Evolutionary conservation across 2,329 filamentous ascomycete species (phyloP), one percentile per base, ranked within the genome.

Genomic region (Cladosporium halotolerans): DNA sequence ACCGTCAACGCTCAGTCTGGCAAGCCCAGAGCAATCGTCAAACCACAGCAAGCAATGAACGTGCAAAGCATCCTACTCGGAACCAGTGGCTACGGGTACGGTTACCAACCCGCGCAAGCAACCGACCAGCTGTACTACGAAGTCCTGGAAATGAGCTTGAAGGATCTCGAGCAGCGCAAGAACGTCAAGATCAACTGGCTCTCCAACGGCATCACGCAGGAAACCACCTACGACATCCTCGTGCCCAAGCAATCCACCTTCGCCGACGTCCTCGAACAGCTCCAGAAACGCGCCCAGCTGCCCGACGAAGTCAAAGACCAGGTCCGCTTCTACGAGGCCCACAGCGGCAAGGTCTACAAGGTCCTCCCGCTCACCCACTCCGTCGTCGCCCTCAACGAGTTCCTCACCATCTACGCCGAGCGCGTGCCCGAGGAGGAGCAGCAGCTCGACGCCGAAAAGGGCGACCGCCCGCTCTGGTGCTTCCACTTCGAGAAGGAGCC

Each of bases 401-500:
- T 89, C 67, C 83, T 88, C 32, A 80, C 81, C 7, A 76, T 97
- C 2, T 88, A 89, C 60, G 90, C 88, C 0, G 91, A 96, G 69
- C 80, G 83, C 38, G 81, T 92, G 40, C 88, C 91, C 0, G 81
- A 89, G 34, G 84, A 87, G 49, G 83, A 86, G 50, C 63, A 64
- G 31, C 44, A 60, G 55, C 18, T 60, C 19, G 70, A 76, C 6
- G 67, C 74, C 58, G 85, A 89, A 45, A 85, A 86, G 60, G 70
- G 79, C 1, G 82, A 85, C 33, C 79, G 83, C 48, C 80, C 85
- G 52, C 86, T 96, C 53, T 82, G 85, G 57, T 89, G 86, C 31
- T 93, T 92, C 72, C 93, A 96, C 69, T 99, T 93, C 72, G 91
- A 99, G 68, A 88, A 85, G 61, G 95, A 99, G 63, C 82, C 88